Evolutionary conservation across 768 basidiomycete genomes (phyloP).

Genomic region (Boletus vinaceobasis): DNA sequence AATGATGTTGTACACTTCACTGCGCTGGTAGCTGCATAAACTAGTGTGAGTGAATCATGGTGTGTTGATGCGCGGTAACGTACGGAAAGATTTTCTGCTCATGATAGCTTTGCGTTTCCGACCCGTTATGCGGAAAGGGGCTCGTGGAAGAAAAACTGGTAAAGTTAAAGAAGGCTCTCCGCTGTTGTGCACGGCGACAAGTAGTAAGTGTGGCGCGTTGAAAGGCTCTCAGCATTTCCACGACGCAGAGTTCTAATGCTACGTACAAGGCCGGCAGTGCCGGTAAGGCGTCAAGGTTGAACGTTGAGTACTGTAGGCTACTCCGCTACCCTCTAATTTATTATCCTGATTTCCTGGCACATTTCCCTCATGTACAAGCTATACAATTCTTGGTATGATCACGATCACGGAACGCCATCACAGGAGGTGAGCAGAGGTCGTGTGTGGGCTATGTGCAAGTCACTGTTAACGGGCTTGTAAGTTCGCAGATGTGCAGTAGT

Average conservation of each 20-base stretch:
- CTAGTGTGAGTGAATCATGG: slow-evolving; percentile 8
- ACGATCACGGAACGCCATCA: not conserved
- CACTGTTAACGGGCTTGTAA: not conserved
- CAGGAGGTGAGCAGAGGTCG: not conserved
- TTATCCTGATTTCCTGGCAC: not conserved
- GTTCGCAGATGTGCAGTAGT: not conserved
- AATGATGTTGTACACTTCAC: slow-evolving; percentile 81
- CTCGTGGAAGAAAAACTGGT: slow-evolving; percentile 47
- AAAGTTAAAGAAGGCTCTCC: slow-evolving; percentile 47
- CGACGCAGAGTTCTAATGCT: not conserved
- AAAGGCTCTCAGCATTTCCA: slow-evolving; percentile 20
- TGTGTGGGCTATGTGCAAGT: not conserved
- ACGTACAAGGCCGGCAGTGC: not conserved
- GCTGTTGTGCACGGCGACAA: not conserved
- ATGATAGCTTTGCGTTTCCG: slow-evolving; percentile 61
- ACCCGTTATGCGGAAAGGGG: slow-evolving; percentile 31
- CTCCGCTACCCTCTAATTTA: not conserved
- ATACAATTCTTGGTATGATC: not conserved
- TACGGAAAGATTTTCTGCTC: slow-evolving; percentile 89
- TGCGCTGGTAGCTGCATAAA: slow-evolving; percentile 62
- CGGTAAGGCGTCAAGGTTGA: not conserved
- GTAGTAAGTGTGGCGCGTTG: slow-evolving; percentile 5
- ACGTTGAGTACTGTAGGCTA: not conserved
- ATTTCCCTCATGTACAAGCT: not conserved
- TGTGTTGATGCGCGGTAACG: slow-evolving; percentile 32